phyloP scores from a whole-genome alignment of 257 asterid genomes.

The Ligustrum vulgare region DNA sequence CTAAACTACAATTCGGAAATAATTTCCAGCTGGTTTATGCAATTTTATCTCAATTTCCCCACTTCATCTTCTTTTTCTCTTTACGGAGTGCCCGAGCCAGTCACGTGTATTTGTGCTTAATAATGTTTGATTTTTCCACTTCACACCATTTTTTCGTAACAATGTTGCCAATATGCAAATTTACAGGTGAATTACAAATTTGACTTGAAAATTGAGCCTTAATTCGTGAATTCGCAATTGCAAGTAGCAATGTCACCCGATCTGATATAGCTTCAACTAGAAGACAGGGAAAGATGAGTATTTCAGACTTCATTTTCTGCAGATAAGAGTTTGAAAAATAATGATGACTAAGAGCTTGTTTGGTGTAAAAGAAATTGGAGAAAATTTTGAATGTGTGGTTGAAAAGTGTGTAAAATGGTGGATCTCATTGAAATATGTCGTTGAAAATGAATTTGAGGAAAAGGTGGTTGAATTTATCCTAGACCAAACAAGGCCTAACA shows the following conservation, averaged over 20 bases:
- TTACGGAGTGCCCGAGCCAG: neutral
- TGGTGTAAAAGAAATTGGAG: no score
- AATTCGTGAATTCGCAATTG: neutral
- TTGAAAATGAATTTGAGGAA: no score
- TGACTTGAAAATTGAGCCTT: neutral
- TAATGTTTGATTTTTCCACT: neutral
- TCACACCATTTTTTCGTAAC: neutral
- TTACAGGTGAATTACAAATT: neutral
- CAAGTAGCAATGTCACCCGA: neutral
- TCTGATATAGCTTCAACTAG: neutral
- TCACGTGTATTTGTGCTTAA: neutral
- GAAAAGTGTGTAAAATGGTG: no score
- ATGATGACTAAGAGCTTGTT: neutral
- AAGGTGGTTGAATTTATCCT: no score
- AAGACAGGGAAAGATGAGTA: neutral
- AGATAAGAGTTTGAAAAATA: no score
- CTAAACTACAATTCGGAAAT: neutral
- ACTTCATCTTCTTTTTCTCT: neutral
- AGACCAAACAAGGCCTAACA: no score
- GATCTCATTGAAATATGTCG: no score
- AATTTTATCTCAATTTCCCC: conserved; percentile 10
- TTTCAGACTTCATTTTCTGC: no score
- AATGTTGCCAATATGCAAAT: no score
- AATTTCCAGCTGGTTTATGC: neutral
- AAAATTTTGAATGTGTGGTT: no score